Conservation (phyloP, 169 alveolate species). For the Besnoitia besnoiti region DNA sequence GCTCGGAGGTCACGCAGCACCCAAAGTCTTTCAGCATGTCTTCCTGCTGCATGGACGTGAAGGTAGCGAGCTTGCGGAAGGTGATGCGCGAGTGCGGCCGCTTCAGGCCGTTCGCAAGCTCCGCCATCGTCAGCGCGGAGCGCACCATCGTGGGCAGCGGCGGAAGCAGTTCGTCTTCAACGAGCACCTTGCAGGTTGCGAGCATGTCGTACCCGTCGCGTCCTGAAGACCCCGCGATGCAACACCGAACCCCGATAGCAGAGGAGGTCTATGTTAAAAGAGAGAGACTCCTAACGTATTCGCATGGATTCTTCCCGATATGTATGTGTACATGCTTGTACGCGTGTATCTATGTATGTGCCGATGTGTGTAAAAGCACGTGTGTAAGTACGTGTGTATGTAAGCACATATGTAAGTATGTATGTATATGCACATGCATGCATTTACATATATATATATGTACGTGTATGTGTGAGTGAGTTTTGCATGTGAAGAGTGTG, state of each 20-base stretch:
- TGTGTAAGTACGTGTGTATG: not conserved
- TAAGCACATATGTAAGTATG: too few species aligned
- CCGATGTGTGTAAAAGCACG: not conserved
- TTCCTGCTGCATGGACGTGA: slow-evolving; percentile 63
- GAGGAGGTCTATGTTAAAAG: not conserved
- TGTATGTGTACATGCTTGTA: too few species aligned
- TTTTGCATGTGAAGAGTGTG: too few species aligned
- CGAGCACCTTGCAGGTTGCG: slow-evolving; percentile 70
- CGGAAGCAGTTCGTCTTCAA: slow-evolving; percentile 76
- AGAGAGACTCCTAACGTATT: not conserved
- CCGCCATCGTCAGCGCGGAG: slow-evolving; percentile 74
- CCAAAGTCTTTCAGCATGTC: slow-evolving; percentile 67
- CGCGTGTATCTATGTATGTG: not conserved
- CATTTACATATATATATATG: too few species aligned
- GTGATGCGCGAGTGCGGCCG: slow-evolving; percentile 76
- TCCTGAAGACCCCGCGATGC: slow-evolving; percentile 56
- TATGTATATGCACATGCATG: not conserved
- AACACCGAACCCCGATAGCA: not conserved
- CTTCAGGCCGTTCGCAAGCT: slow-evolving; percentile 78
- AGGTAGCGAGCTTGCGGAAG: slow-evolving; percentile 68
- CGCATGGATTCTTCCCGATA: not conserved
- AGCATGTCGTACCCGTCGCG: slow-evolving; percentile 72
- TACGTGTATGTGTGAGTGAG: too few species aligned
- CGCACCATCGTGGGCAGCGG: slow-evolving; percentile 80
- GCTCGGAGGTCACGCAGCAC: slow-evolving; percentile 42